Conservation (phyloP, 2,329 filamentous ascomycete genomes). For the Alternaria triticina region DNA sequence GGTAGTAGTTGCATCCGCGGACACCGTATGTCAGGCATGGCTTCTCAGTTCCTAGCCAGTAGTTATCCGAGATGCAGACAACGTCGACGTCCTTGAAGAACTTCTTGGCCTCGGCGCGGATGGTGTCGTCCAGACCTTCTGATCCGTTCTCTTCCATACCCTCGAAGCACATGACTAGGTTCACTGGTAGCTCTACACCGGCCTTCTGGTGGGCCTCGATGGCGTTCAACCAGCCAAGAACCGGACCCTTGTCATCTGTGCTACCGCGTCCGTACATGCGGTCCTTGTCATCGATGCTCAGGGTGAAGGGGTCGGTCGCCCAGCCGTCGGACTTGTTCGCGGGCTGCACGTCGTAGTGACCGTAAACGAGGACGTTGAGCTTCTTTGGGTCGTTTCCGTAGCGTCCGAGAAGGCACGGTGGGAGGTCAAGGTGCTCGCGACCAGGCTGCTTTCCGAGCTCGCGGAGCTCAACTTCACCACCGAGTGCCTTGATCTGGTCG, state of each 20-base stretch:
- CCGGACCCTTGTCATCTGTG: constrained; percentile 97
- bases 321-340: constrained; percentile 93
- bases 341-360: constrained; percentile 98
- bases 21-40: constrained; percentile 97
- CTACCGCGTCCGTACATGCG: constrained; percentile 96
- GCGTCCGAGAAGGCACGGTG: constrained; percentile 88
- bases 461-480: constrained; percentile 85
- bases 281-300: constrained; percentile 85
- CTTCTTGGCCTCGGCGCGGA: constrained; percentile 86
- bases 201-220: constrained; percentile 98
- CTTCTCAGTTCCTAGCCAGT: constrained; percentile 99
- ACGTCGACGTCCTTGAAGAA: constrained; percentile 96
- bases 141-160: constrained; percentile 99
- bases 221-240: constrained; percentile 95
- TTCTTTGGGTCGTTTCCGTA: constrained; percentile 94
- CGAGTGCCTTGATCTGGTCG: constrained; percentile 79
- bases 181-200: constrained; percentile 92
- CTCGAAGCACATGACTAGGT: constrained; percentile 99
- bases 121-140: constrained; percentile 94
- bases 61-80: constrained; percentile 99
- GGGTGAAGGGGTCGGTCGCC: constrained; percentile 91
- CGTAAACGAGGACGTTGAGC: constrained; percentile 94
- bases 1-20: constrained; percentile 98
- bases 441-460: constrained; percentile 90
- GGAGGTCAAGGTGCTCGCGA: constrained; percentile 87